These are phyloP conservation scores for Fusarium sarcochroum DNA, from an alignment of 2,329 filamentous ascomycete genomes.

Conservation along the genomic window DNA sequence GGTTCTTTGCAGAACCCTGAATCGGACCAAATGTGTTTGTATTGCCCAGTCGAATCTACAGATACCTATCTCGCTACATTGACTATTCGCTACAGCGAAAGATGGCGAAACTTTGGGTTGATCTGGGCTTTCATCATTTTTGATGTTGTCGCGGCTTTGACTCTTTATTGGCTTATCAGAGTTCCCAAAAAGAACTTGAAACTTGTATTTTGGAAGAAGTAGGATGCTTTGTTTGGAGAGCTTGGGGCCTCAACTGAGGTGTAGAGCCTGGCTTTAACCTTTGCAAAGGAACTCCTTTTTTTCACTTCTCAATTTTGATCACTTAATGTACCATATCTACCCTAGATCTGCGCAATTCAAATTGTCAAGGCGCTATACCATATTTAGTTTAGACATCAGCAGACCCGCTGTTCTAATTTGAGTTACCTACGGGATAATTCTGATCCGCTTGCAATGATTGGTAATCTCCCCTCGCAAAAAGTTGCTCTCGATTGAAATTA, in stretches of 20 bases:
- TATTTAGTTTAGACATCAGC: no score
- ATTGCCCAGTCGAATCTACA: constrained; percentile 52
- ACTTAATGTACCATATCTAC: no score
- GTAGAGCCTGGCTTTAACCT: no score
- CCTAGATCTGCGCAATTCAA: no score
- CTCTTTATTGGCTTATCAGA: constrained; percentile 22
- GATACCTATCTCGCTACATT: constrained; percentile 56
- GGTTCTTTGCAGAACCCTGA: constrained; percentile 61
- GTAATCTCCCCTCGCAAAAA: constrained; percentile 11
- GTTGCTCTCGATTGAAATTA: not conserved
- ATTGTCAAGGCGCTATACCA: no score
- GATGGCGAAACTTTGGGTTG: constrained; percentile 70
- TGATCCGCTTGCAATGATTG: not conserved
- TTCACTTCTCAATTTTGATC: no score
- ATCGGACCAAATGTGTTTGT: constrained; percentile 56
- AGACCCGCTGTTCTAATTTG: no score
- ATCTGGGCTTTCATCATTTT: constrained; percentile 67
- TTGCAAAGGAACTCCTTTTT: no score
- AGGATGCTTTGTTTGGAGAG: no score
- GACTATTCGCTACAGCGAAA: constrained; percentile 60
- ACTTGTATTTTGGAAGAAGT: not conserved
- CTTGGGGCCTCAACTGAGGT: no score
- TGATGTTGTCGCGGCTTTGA: constrained; percentile 60
- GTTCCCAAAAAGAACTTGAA: constrained; percentile 7
- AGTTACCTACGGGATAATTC: no score